These are phyloP conservation scores for Ambrosiella beaveri DNA, from an alignment of 2,329 filamentous ascomycete genomes.

Conservation along the genomic window DNA sequence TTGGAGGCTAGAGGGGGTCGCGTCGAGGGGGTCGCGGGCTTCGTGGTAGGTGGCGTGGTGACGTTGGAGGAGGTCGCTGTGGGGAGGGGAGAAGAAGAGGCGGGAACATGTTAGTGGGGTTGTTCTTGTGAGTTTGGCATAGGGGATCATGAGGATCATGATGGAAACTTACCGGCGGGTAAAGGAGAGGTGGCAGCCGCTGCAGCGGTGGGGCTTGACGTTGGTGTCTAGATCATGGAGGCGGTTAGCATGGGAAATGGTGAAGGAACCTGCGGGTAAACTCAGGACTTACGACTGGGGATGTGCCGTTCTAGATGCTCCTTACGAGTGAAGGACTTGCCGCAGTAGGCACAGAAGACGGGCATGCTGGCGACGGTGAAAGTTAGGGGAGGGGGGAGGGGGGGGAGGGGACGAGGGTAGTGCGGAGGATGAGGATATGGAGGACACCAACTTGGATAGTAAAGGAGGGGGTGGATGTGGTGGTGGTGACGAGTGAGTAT, in stretches of 20 bases:
- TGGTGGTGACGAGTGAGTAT: background rate
- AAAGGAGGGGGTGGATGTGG: background rate
- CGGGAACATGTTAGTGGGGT: background rate
- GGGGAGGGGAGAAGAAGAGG: background rate
- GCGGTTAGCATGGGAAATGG: slow-evolving; percentile 10
- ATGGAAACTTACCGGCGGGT: slow-evolving; percentile 26
- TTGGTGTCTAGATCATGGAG: slow-evolving; percentile 29
- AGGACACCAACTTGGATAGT: background rate
- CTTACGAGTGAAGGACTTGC: slow-evolving; percentile 36
- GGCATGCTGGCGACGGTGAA: slow-evolving; percentile 6
- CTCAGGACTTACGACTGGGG: slow-evolving; percentile 28
- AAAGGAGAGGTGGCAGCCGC: slow-evolving; percentile 31
- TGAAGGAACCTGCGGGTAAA: background rate
- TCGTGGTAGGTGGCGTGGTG: slow-evolving; percentile 36
- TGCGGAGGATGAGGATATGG: background rate
- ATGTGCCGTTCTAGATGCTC: slow-evolving; percentile 40
- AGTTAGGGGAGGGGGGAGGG: background rate
- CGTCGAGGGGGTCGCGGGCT: slow-evolving; percentile 28
- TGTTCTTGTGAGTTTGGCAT: no score
- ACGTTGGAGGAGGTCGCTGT: slow-evolving; percentile 32
- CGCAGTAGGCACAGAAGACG: slow-evolving; percentile 37
- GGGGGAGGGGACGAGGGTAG: background rate
- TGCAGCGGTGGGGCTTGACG: slow-evolving; percentile 35
- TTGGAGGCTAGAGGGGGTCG: slow-evolving; percentile 26
- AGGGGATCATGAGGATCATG: background rate